Evolutionary conservation across 1,284 basidiomycete species (phyloP).

Genomic region (Ustilago lituana): DNA sequence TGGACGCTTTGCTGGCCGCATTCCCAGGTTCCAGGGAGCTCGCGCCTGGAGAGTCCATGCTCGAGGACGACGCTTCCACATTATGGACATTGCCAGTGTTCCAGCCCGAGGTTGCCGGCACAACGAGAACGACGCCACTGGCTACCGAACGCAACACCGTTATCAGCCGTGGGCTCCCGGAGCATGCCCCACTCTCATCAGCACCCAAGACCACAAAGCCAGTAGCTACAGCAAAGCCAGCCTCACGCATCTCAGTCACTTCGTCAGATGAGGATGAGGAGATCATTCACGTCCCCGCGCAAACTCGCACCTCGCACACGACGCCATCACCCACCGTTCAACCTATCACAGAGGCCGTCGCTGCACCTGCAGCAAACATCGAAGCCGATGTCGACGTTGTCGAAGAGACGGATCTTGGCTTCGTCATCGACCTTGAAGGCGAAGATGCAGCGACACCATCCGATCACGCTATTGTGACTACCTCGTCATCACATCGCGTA

Average conservation of each 20-base stretch:
- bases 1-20: conserved; percentile 43
- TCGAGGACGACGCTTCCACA: conserved; percentile 21
- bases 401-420: conserved; percentile 24
- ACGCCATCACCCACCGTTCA: neutral
- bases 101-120: conserved; percentile 9
- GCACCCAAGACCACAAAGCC: neutral
- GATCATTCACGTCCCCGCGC: conserved; percentile 26
- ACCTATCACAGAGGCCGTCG: neutral
- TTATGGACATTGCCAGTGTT: conserved; percentile 30
- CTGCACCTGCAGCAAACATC: conserved; percentile 14
- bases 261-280: conserved; percentile 38
- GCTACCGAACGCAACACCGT: neutral
- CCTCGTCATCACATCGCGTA: conserved; percentile 15
- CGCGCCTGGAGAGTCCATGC: conserved; percentile 38
- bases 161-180: too few relatives aligned
- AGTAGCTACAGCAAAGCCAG: neutral
- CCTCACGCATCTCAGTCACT: conserved; percentile 7
- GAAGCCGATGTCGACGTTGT: conserved; percentile 5
- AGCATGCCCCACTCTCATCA: neutral
- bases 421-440: conserved; percentile 48
- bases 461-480: neutral
- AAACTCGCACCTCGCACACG: neutral
- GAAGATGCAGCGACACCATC: conserved; percentile 14
- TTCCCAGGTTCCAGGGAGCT: conserved; percentile 52
- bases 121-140: neutral